Percentiles rank a stretch among this genome's conserved stretches.
Conservation (phyloP, 1,284 basidiomycete genomes). For the Wallemia ichthyophaga region DNA sequence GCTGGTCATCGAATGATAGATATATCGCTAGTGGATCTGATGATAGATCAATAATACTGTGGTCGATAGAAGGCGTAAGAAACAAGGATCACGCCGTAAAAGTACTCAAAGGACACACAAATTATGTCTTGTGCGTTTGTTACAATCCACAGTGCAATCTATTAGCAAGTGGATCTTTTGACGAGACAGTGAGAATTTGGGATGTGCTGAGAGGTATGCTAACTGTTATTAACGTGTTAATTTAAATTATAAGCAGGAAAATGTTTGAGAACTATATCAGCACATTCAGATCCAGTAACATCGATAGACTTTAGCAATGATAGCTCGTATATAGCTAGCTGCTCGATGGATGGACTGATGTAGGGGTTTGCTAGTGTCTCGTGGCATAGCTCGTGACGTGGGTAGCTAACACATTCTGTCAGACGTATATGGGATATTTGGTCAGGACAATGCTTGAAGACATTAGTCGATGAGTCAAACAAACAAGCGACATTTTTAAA, state of each 20-base stretch:
- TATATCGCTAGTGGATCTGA: constrained; percentile 69
- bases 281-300: constrained; percentile 88
- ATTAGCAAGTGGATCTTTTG: constrained; percentile 68
- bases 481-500: constrained; percentile 65
- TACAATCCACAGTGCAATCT: constrained; percentile 69
- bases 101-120: constrained; percentile 52
- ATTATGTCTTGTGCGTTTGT: constrained; percentile 71
- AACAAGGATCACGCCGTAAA: constrained; percentile 28
- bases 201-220: constrained; percentile 55
- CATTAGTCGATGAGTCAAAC: constrained; percentile 80
- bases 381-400: too few relatives aligned
- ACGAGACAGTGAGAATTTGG: constrained; percentile 86
- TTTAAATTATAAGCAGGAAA: constrained; percentile 22
- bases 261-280: constrained; percentile 50
- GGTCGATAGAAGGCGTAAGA: constrained; percentile 35
- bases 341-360: constrained; percentile 89
- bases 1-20: constrained; percentile 51
- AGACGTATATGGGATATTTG: constrained; percentile 91
- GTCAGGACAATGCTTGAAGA: constrained; percentile 89
- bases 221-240: neutral
- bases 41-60: constrained; percentile 53
- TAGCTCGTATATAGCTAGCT: constrained; percentile 72
- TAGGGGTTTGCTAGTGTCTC: constrained; percentile 18
- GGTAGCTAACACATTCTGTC: constrained; percentile 2
- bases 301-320: constrained; percentile 77